Base-by-base conservation (phyloP, 2,329 filamentous ascomycete species). In the Beauveria varroae region DNA sequence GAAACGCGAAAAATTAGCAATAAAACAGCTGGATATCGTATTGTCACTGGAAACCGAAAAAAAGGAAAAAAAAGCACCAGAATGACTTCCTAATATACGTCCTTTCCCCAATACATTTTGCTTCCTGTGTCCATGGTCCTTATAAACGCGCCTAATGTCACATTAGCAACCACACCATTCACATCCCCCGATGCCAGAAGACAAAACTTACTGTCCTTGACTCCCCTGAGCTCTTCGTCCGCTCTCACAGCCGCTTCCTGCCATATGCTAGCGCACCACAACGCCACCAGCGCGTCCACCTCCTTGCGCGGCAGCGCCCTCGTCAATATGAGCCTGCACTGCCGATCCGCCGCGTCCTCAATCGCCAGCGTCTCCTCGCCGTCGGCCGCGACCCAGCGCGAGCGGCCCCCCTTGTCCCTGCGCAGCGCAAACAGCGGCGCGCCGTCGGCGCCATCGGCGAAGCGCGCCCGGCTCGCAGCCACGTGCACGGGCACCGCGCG, bases 231-330 rank as follows among this genome's bases (percentile, higher is more conserved):
- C 9, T 28, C 55, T 5, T 12, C n/a, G 5, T 46, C 41, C 9
- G 28, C 44, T 30, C 26, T 57, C n/a, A 14, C 44, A 1, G 55
- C 55, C 28, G 55, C 28, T 18, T 34, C 43, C 55, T 47, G 55
- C 55, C 55, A 57, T 37, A 57, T 49, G 2, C 55, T 30, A 20
- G 43, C 47, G 30, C 55, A 57, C 55, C 55, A 57, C 28, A 57
- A 28, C 55, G 55, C 55, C n/a, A 57, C 55, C 55, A 57, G 30
- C n/a, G 20, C 55, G n/a, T 57, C 55, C 10, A 49, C 55, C 28
- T 57, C 43, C 16, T 49, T 57, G 18, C 55, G n/a, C n/a, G 28
- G 43, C 40, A 49, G 9, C 14, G 28, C 20, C 20, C 37, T 49
- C 12, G 24, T 40, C 43, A 49, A 1, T 2, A 47, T 57, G 3